phyloP scores from a whole-genome alignment of 2,329 filamentous ascomycete genomes.

The Thielaviopsis ethacetica region DNA sequence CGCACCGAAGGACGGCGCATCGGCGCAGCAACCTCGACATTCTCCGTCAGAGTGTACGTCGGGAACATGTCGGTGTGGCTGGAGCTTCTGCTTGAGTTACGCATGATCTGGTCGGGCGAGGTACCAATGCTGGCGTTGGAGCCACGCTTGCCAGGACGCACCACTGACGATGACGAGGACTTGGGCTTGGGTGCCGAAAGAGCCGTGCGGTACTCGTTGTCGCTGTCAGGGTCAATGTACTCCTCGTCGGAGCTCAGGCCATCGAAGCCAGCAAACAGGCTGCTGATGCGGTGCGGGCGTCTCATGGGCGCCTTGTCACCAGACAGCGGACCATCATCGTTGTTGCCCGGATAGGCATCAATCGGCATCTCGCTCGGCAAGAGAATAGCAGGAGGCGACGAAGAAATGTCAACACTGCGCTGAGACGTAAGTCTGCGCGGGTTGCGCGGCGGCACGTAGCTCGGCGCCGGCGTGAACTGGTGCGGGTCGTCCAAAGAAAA shows the following conservation, averaged over 20 bases:
- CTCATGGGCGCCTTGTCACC: conserved; percentile 41
- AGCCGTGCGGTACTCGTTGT: conserved; percentile 50
- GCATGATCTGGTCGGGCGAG: conserved; percentile 24
- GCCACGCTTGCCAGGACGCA: conserved; percentile 25
- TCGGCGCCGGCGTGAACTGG: conserved; percentile 37
- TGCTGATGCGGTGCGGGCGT: conserved; percentile 61
- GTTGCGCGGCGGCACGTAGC: conserved; percentile 40
- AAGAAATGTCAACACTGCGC: conserved; percentile 32
- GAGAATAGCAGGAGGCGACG: conserved; percentile 28
- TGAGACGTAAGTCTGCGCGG: conserved; percentile 36
- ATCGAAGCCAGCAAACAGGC: conserved; percentile 75
- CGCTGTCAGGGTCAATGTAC: conserved; percentile 45
- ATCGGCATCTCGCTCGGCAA: conserved; percentile 26
- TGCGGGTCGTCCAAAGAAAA: conserved; percentile 18
- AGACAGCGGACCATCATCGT: conserved; percentile 61
- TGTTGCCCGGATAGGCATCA: conserved; percentile 61
- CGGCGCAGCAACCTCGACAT: conserved; percentile 7
- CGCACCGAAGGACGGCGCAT: conserved; percentile 18
- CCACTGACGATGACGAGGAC: conserved; percentile 13
- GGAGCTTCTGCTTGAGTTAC: conserved; percentile 20
- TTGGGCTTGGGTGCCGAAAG: conserved; percentile 39
- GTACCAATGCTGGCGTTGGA: conserved; percentile 21
- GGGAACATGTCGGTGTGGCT: conserved; percentile 28
- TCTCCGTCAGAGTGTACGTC: conserved; percentile 24
- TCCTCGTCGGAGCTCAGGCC: conserved; percentile 52